These are phyloP conservation scores for Cucurbita ficifolia DNA, from an alignment of 306 rosid genomes.

Conservation along the genomic window DNA sequence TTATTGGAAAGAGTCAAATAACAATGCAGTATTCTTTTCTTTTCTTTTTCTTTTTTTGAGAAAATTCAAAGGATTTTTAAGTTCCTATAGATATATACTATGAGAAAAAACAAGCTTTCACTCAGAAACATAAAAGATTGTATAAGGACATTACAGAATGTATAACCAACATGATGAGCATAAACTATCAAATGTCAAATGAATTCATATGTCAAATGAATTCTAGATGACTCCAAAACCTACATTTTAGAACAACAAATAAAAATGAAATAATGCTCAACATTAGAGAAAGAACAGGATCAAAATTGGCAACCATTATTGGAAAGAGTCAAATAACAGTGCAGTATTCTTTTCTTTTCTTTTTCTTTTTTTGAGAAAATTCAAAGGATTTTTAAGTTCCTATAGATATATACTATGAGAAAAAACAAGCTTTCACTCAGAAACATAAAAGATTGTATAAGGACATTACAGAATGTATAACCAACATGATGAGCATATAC, in stretches of 20 bases:
- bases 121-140: too few species aligned
- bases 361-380: background rate
- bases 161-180: background rate
- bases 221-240: slow-evolving; percentile 80
- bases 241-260: slow-evolving; percentile 8
- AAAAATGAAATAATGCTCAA: background rate
- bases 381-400: background rate
- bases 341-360: background rate
- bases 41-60: background rate
- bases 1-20: background rate
- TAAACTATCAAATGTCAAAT: background rate
- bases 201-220: background rate
- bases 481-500: background rate
- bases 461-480: background rate
- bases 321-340: background rate
- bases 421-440: too few species aligned
- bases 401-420: too few species aligned
- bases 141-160: background rate
- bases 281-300: background rate
- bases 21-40: background rate
- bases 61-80: background rate
- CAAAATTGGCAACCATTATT: background rate
- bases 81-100: background rate
- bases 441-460: background rate
- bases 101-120: too few species aligned